Evolutionary conservation across 2,329 filamentous ascomycete genomes (phyloP), one percentile per base, ranked within the genome.

Genomic region (Colletotrichum melonis): DNA sequence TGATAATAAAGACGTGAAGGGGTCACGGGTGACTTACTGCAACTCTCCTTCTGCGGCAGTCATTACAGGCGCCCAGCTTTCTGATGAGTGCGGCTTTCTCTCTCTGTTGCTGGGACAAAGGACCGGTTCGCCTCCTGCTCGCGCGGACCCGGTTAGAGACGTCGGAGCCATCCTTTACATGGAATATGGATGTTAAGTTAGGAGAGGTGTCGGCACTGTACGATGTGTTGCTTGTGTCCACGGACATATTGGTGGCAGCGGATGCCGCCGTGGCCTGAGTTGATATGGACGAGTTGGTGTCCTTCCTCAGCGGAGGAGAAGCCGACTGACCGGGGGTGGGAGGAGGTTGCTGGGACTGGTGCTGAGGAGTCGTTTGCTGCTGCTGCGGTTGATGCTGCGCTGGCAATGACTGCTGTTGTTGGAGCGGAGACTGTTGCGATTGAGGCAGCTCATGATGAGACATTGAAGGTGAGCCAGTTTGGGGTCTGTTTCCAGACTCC

Each of bases 1-100:
- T 32, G 54, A 12, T 19, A 30, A 74, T 59, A 55, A 2, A 11
- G 19, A 16, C n/a, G 46, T 16, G 19, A 62, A 32, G 54, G 26
- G 26, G 19, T 8, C 5, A 30, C 19, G 38, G 46, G 26, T 14
- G 56, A 87, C 88, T 88, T 84, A 90, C 88, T 79, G 88, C 88
- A 80, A 91, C 89, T 79, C 89, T 84, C 75, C 88, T 84, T 69
- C 88, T 84, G 56, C 88, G 85, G 76, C 89, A 91, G 76, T 90
- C 88, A 42, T 79, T 77, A 77, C 89, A 91, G 60, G 89, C 89
- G 70, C 89, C 89, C 66, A 91, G 82, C 79, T 90, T 91, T 77
- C 89, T 83, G 74, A 91, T 91, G 70, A 91, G 79, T 58, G 89
- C 89, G 59, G 89, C 89, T 79, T 88, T 88, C 76, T 90, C 88